Evolutionary conservation across 352 stramenopile genomes (phyloP).

Genomic region (Poterioochromonas sp.): DNA sequence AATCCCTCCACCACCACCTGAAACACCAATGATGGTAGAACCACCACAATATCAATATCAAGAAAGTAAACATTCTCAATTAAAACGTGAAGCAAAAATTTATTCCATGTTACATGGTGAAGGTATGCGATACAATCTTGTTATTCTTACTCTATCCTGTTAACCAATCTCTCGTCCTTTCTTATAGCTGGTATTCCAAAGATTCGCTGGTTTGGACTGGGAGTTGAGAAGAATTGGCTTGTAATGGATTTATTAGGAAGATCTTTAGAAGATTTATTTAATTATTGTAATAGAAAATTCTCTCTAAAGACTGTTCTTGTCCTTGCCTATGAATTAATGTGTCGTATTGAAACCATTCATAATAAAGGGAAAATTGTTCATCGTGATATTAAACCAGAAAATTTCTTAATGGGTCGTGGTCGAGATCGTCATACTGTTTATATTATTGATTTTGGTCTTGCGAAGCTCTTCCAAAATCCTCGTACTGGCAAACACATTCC

Average conservation of each 20-base stretch:
- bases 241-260: conserved; percentile 69
- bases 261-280: conserved; percentile 58
- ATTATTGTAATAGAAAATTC: conserved; percentile 50
- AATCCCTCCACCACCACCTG: no score
- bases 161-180: neutral
- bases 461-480: conserved; percentile 72
- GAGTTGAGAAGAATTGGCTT: conserved; percentile 69
- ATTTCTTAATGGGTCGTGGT: conserved; percentile 67
- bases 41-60: no score
- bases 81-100: conserved; percentile 83
- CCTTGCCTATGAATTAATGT: conserved; percentile 72
- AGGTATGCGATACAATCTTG: no score
- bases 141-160: no score
- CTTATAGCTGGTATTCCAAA: conserved; percentile 36
- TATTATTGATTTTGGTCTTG: conserved; percentile 73
- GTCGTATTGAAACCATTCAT: conserved; percentile 69
- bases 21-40: no score
- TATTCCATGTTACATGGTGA: conserved; percentile 79
- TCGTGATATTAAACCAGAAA: conserved; percentile 75
- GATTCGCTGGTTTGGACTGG: conserved; percentile 54
- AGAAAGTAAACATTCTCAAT: conserved; percentile 73
- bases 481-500: conserved; percentile 75
- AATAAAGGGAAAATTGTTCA: conserved; percentile 72
- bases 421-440: conserved; percentile 42
- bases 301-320: conserved; percentile 92